These are phyloP conservation scores for Cucumis hystrix DNA, from an alignment of 306 rosid genomes.

Conservation along the genomic window DNA sequence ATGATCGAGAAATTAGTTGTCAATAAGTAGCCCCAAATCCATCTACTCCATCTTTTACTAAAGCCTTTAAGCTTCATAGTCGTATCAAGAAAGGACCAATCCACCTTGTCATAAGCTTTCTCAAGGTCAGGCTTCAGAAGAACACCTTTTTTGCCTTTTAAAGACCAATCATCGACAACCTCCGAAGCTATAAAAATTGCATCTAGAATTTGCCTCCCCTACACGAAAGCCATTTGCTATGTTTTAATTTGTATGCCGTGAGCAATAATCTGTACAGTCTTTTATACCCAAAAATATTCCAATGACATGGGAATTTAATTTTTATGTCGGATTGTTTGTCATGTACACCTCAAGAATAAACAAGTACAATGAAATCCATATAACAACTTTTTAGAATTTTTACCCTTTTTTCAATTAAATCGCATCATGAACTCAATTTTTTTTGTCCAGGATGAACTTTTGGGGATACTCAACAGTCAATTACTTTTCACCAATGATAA, in stretches of 20 bases:
- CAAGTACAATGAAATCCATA: background rate
- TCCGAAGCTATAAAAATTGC: too few relatives aligned
- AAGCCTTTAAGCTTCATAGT: too few relatives aligned
- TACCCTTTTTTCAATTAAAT: background rate
- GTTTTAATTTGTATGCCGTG: background rate
- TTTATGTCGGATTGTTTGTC: background rate
- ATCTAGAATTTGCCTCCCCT: too few relatives aligned
- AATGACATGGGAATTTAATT: background rate
- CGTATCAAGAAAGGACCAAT: too few relatives aligned
- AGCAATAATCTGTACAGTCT: background rate
- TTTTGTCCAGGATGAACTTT: constrained; percentile 62
- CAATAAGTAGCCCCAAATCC: too few relatives aligned
- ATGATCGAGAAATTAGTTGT: too few relatives aligned
- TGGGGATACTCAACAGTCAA: constrained; percentile 96
- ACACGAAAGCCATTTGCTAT: too few relatives aligned
- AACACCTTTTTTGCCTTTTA: too few relatives aligned
- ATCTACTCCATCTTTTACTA: too few relatives aligned
- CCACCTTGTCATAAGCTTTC: too few relatives aligned
- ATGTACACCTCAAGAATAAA: background rate
- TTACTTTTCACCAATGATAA: constrained; percentile 90
- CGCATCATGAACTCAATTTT: background rate
- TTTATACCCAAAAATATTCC: background rate
- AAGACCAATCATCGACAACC: too few relatives aligned
- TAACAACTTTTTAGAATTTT: background rate
- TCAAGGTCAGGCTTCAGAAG: too few relatives aligned